Base-by-base conservation (phyloP, 495 filamentous ascomycete species). In the Polyplosphaeria fusca region DNA sequence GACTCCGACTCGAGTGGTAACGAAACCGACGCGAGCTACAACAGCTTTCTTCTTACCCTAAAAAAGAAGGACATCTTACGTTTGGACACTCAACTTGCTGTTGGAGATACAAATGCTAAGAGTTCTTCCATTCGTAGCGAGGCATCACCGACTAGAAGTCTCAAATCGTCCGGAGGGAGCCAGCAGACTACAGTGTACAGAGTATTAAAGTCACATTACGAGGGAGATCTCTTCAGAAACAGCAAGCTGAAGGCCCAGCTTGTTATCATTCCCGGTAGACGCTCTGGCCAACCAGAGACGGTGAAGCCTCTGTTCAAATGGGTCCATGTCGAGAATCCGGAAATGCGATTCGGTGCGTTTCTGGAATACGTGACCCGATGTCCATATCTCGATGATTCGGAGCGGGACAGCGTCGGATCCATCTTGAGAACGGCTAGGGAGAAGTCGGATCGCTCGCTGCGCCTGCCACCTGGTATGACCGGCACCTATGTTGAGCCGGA, bases 401-500 rank as follows among this genome's bases (percentile, higher is more conserved):
- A 54, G n/a, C 27, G 40, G 23, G 41, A 45, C 13, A 22, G 39
- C 25, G 40, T 46, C 11, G 26, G 24, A 14, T 54, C 51, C 4
- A 45, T 54, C 12, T 30, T 54, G 25, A 54, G 41, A 19, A 35
- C 51, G 14, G 39, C 51, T 5, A 3, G 51, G 14, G 51, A 54
- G 51, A 54, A 54, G 40, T 54, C 51, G 4, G 51, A 54, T 22
- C 38, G 2, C 11, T 54, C 51, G 16, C 38, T 54, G 13, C 38
- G 51, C 7, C 38, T 44, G 51, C 51, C 51, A 5, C 22, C 41
- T 9, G 41, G 51, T 3, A 44, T 54, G 41, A 54, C 23, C 14
- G 51, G 51, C 2, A 54, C 18, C 23, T 54, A 54, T 43, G 26
- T 54, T 4, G 51, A 54, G 16, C 51, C 51, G 2, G 51, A 54